phyloP scores from a whole-genome alignment of 805 yeast species.

The Lipomyces sp. region DNA sequence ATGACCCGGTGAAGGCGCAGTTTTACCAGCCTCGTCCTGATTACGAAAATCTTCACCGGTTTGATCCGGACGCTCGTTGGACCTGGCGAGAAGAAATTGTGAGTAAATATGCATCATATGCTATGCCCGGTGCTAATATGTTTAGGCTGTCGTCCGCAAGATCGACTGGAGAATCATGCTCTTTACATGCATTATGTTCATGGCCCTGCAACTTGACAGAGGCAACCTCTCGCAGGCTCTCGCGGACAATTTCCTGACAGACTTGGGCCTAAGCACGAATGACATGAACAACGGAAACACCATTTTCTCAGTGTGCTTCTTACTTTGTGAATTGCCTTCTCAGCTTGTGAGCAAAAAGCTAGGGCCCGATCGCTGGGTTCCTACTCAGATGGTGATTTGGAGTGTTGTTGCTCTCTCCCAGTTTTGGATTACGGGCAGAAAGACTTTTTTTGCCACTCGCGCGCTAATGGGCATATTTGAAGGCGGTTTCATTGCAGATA shows the following conservation, averaged over 20 bases:
- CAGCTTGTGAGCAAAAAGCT: conserved; percentile 63
- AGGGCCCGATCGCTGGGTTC: conserved; percentile 67
- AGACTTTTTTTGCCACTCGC: conserved; percentile 55
- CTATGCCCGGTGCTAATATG: no score
- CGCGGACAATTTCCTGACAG: conserved; percentile 59
- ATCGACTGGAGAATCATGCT: conserved; percentile 14
- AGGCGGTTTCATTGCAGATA: conserved; percentile 67
- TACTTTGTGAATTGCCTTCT: conserved; percentile 66
- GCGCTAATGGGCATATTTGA: conserved; percentile 59
- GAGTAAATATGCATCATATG: neutral
- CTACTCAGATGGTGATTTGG: conserved; percentile 61
- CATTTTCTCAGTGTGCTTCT: conserved; percentile 56
- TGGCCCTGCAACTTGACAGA: conserved; percentile 61
- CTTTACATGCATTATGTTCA: conserved; percentile 48
- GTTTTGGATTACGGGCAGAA: conserved; percentile 48
- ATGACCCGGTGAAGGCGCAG: conserved; percentile 25
- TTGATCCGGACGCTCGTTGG: conserved; percentile 67
- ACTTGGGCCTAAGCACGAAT: conserved; percentile 56
- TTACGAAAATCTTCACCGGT: conserved; percentile 45
- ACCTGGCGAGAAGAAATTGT: conserved; percentile 53
- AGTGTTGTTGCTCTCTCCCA: conserved; percentile 58
- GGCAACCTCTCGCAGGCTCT: conserved; percentile 60
- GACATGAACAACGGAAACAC: conserved; percentile 59
- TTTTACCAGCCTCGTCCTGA: conserved; percentile 22
- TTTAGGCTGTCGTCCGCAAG: conserved; percentile 14